phyloP scores from a whole-genome alignment of 192 early-diverging fungal species.

The Coemansia sp. region DNA sequence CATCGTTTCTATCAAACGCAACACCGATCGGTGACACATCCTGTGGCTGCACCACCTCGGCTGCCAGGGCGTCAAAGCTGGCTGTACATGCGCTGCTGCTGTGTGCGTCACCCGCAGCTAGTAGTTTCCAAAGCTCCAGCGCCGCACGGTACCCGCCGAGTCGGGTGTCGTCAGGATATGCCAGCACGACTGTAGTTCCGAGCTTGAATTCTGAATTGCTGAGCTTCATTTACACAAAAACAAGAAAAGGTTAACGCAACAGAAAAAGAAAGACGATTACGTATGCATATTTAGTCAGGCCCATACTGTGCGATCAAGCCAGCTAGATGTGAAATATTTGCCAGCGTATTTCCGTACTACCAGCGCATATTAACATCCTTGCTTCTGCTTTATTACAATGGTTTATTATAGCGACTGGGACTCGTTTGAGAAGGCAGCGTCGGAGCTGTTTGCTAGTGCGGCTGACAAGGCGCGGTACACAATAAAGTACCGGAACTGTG shows the following conservation, averaged over 20 bases:
- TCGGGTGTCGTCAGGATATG: conserved; percentile 44
- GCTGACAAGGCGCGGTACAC: conserved; percentile 38
- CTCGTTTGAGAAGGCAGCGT: conserved; percentile 31
- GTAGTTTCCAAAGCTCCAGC: conserved; percentile 21
- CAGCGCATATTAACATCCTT: background rate
- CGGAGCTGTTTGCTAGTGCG: conserved; percentile 28
- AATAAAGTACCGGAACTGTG: conserved; percentile 49
- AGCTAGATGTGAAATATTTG: background rate
- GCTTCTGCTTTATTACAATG: conserved; percentile 15
- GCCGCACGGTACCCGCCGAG: conserved; percentile 45
- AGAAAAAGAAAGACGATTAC: conserved; percentile 9
- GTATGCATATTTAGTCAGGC: conserved; percentile 1
- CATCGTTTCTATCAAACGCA: background rate
- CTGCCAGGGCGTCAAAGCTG: conserved; percentile 2
- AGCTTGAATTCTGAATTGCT: conserved; percentile 24
- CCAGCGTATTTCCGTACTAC: background rate
- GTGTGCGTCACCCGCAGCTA: background rate
- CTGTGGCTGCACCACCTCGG: conserved; percentile 6
- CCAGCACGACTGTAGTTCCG: conserved; percentile 31
- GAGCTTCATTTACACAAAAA: conserved; percentile 20
- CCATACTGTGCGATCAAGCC: conserved; percentile 6
- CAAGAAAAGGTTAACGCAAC: background rate
- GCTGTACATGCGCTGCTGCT: background rate
- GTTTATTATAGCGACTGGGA: conserved; percentile 41
- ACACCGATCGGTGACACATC: background rate